phyloP scores from a whole-genome alignment of 2,329 filamentous ascomycete genomes.

The Alternaria arbusti region DNA sequence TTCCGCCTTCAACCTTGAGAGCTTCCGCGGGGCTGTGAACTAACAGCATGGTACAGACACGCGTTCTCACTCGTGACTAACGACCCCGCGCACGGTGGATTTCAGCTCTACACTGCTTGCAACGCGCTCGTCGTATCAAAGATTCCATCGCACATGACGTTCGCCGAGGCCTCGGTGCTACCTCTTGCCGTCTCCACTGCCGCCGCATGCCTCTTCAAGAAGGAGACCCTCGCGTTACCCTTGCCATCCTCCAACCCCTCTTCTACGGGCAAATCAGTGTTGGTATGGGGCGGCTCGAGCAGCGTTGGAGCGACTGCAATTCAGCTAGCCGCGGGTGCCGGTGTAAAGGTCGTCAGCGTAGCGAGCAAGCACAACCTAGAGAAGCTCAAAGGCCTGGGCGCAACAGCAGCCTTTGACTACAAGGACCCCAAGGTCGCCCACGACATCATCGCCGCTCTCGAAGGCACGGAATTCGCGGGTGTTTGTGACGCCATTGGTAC shows the following conservation, averaged over 20 bases:
- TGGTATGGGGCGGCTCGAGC: slow-evolving; percentile 61
- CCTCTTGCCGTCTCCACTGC: slow-evolving; percentile 55
- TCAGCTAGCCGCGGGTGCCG: slow-evolving; percentile 51
- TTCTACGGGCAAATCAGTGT: slow-evolving; percentile 45
- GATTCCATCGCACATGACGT: slow-evolving; percentile 50
- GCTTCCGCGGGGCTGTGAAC: background rate
- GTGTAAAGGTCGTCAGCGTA: slow-evolving; percentile 51
- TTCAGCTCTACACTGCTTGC: slow-evolving; percentile 45
- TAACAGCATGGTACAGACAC: slow-evolving; percentile 23
- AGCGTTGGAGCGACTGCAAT: slow-evolving; percentile 53
- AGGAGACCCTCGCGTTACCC: slow-evolving; percentile 48
- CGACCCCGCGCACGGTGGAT: slow-evolving; percentile 34
- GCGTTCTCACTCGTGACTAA: slow-evolving; percentile 33
- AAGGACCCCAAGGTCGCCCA: slow-evolving; percentile 38
- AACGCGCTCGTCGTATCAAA: slow-evolving; percentile 41
- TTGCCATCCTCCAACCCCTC: slow-evolving; percentile 43
- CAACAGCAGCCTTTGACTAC: slow-evolving; percentile 43
- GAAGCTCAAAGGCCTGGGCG: slow-evolving; percentile 37
- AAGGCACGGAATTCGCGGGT: slow-evolving; percentile 51
- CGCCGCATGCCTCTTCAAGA: slow-evolving; percentile 51
- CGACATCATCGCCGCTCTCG: slow-evolving; percentile 50
- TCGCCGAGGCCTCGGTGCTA: slow-evolving; percentile 50
- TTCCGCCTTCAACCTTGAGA: background rate
- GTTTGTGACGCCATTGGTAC: slow-evolving; percentile 50
- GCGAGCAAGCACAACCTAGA: slow-evolving; percentile 44